These are phyloP conservation scores for Sistotremastrum suecicum DNA, from an alignment of 768 basidiomycete genomes.

Conservation along the genomic window DNA sequence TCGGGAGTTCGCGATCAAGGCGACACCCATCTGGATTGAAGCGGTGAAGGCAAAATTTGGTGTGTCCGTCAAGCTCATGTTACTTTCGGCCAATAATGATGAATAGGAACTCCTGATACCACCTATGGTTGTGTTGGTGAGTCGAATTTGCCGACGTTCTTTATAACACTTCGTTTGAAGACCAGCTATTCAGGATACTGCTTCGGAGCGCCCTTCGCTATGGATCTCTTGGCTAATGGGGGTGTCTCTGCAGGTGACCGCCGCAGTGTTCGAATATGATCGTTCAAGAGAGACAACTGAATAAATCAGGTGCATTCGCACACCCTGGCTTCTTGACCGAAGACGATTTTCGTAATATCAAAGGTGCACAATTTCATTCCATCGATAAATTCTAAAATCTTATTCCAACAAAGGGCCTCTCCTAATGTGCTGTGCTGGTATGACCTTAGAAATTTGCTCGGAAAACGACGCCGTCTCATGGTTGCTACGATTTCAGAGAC, in stretches of 20 bases:
- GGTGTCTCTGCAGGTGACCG: slow-evolving; percentile 32
- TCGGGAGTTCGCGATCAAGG: slow-evolving; percentile 21
- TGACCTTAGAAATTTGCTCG: neutral
- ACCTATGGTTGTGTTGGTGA: slow-evolving; percentile 33
- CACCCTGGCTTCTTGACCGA: slow-evolving; percentile 39
- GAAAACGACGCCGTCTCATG: too few relatives aligned
- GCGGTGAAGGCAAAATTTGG: slow-evolving; percentile 37
- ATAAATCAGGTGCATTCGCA: slow-evolving; percentile 32
- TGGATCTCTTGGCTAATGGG: slow-evolving; percentile 31
- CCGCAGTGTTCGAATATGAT: neutral
- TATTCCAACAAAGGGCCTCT: slow-evolving; percentile 29
- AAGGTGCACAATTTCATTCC: slow-evolving; percentile 22
- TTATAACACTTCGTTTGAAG: too few relatives aligned
- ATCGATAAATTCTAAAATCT: neutral
- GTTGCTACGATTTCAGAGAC: slow-evolving; percentile 21
- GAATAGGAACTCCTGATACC: slow-evolving; percentile 11
- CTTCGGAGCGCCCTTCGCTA: slow-evolving; percentile 39
- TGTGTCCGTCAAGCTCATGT: slow-evolving; percentile 3
- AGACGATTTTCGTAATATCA: slow-evolving; percentile 31
- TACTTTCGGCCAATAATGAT: too few relatives aligned
- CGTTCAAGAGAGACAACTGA: neutral
- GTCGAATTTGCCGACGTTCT: slow-evolving; percentile 3
- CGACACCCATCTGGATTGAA: slow-evolving; percentile 36
- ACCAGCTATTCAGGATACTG: slow-evolving; percentile 31
- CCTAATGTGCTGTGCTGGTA: slow-evolving; percentile 42